Evolutionary conservation across 805 yeast species (phyloP), one percentile per base, ranked within the genome.

Genomic region (Saccharomycopsis olivae): DNA sequence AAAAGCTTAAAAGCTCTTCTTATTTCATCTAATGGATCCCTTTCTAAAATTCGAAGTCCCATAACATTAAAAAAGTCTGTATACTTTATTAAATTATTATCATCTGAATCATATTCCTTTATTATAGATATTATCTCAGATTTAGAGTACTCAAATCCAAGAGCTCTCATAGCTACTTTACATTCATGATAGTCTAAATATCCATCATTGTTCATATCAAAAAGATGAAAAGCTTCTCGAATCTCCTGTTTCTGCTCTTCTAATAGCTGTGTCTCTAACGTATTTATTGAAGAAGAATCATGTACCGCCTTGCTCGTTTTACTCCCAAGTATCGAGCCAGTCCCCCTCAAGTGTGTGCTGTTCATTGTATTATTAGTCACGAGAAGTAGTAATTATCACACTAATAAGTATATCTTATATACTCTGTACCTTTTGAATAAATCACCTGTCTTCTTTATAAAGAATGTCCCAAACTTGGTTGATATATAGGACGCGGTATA

Each of bases 1-100:
- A 88, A 88, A 23, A 88, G 64, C 52, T 73, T 75, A 64, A 92
- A 92, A 0, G 98, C 97, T 36, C 96, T 66, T 44, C 75, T 71
- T 15, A 92, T 81, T 55, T 92, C 99, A 35, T 89, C 97, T 43
- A 83, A 57, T 3, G 98, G 98, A 56, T 92, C 96, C 53, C 97
- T 68, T 39, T 81, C 78, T 13, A 82, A 62, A n/a, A 92, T 82
- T 60, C 73, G 78, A 42, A 76, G 82, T 1, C 94, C 88, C 61
- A 85, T 78, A 40, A 77, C 79, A 49, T 74, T 72, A 55, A 73
- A 80, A 58, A 89, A 89, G 51, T 82, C 88, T 37, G 84, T 94
- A 53, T 79, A 84, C 29, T 77, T 72, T 52, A 89, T 80, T 49
- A 78, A 64, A 40, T 74, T 75, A 21, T 79, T 68, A 46, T 81